These are phyloP conservation scores for Mycena floridula DNA, from an alignment of 768 basidiomycete genomes.

Conservation along the genomic window DNA sequence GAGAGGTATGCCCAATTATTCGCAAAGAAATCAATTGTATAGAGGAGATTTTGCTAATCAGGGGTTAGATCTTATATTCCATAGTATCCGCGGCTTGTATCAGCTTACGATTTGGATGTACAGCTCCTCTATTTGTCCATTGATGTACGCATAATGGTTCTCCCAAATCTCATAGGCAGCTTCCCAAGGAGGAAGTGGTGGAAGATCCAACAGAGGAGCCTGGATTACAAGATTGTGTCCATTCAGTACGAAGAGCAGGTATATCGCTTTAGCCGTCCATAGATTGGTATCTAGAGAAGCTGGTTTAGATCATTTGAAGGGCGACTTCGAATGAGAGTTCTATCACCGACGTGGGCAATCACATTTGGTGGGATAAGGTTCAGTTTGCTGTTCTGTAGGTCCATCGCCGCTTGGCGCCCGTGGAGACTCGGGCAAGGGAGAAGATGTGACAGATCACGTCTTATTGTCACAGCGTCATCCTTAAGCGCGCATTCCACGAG, in stretches of 20 bases:
- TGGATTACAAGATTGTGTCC: conserved; percentile 11
- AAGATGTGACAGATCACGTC: too few relatives aligned
- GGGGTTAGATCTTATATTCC: too few relatives aligned
- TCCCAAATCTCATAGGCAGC: too few relatives aligned
- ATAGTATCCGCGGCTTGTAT: too few relatives aligned
- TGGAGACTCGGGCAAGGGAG: too few relatives aligned
- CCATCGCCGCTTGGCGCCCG: background rate
- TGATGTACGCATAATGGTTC: too few relatives aligned
- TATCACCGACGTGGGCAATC: conserved; percentile 11
- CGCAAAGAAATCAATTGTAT: conserved; percentile 24
- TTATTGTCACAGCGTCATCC: too few relatives aligned
- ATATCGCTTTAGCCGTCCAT: background rate
- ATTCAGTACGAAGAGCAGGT: conserved; percentile 6
- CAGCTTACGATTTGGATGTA: too few relatives aligned
- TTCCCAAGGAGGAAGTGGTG: too few relatives aligned
- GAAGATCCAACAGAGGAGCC: conserved; percentile 5
- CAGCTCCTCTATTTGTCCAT: too few relatives aligned
- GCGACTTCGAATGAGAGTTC: conserved; percentile 1
- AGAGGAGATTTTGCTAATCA: conserved; percentile 15
- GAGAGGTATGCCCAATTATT: conserved; percentile 31
- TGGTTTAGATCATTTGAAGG: background rate
- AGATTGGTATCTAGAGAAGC: background rate
- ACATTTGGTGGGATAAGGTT: conserved; percentile 9
- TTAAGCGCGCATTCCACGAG: too few relatives aligned
- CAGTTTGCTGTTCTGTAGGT: background rate